phyloP scores from a whole-genome alignment of 106 monocot species.

The Dendrobium catenatum region DNA sequence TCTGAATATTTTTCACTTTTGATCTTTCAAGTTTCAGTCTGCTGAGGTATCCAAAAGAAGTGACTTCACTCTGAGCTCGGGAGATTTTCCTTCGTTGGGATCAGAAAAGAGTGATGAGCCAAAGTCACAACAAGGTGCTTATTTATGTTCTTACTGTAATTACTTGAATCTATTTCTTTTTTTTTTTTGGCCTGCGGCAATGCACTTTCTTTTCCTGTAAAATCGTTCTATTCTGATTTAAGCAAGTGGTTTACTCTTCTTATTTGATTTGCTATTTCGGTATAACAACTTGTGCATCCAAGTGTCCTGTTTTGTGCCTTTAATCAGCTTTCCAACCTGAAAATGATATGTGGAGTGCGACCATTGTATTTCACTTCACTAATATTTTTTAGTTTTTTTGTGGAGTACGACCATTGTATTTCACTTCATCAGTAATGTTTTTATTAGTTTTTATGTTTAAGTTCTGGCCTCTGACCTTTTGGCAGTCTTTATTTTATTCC shows the following conservation, averaged over 20 bases:
- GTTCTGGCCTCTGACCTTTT: background rate
- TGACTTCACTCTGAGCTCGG: conserved; percentile 66
- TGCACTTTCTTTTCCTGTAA: background rate
- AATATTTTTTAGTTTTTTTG: background rate
- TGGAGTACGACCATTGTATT: background rate
- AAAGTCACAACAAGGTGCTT: conserved; percentile 38
- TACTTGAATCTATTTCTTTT: background rate
- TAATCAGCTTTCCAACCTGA: background rate
- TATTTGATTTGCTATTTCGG: background rate
- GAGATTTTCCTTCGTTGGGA: conserved; percentile 91
- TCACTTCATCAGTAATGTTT: background rate
- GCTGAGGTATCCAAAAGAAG: conserved; percentile 25
- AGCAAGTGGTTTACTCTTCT: background rate
- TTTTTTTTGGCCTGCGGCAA: background rate
- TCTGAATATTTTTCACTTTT: background rate
- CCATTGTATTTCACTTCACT: background rate
- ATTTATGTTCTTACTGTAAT: background rate
- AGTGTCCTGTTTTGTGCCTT: background rate
- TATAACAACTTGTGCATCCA: background rate
- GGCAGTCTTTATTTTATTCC: background rate
- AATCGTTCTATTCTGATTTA: background rate
- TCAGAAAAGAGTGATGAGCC: conserved; percentile 58
- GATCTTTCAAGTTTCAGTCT: conserved; percentile 24
- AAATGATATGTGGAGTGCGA: background rate
- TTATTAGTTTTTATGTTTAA: background rate